These are phyloP conservation scores for Sphagnum fallax DNA, from an alignment of 228 moss, liverwort and hornwort species.

Conservation along the genomic window DNA sequence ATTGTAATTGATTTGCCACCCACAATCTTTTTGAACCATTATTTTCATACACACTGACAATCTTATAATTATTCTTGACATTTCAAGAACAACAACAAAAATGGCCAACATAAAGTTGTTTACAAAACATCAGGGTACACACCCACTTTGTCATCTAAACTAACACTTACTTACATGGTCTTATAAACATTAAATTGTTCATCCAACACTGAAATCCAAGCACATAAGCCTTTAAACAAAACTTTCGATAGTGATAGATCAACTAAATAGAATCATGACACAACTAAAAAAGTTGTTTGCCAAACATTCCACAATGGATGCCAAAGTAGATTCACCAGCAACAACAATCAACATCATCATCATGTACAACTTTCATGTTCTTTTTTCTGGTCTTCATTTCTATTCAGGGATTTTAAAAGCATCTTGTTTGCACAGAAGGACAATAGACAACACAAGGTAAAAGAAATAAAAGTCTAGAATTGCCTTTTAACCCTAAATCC, in stretches of 20 bases:
- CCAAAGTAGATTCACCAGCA: slow-evolving; percentile 78
- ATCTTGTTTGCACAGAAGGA: no score
- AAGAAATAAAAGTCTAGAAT: background rate
- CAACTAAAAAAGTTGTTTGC: slow-evolving; percentile 58
- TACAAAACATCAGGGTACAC: background rate
- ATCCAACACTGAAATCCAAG: slow-evolving; percentile 59
- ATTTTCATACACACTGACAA: background rate
- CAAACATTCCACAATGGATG: slow-evolving; percentile 61
- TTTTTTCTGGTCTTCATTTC: no score
- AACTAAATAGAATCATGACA: slow-evolving; percentile 53
- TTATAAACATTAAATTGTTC: slow-evolving; percentile 49
- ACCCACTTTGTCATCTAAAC: background rate
- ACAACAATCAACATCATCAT: slow-evolving; percentile 21
- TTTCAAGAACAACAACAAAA: background rate
- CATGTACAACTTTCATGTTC: no score
- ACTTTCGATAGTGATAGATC: slow-evolving; percentile 29
- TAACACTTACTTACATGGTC: slow-evolving; percentile 32
- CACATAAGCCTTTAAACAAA: slow-evolving; percentile 59
- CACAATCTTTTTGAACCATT: slow-evolving; percentile 1
- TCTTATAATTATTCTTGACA: background rate
- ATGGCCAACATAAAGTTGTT: background rate
- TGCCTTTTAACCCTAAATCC: background rate
- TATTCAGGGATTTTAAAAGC: no score
- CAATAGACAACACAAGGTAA: background rate
- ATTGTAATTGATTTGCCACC: slow-evolving; percentile 35